A percentile compares a stretch with the other conserved stretches of the same genome.
Conservation (phyloP, 805 yeast species). For the Hanseniaspora hatyaiensis region DNA sequence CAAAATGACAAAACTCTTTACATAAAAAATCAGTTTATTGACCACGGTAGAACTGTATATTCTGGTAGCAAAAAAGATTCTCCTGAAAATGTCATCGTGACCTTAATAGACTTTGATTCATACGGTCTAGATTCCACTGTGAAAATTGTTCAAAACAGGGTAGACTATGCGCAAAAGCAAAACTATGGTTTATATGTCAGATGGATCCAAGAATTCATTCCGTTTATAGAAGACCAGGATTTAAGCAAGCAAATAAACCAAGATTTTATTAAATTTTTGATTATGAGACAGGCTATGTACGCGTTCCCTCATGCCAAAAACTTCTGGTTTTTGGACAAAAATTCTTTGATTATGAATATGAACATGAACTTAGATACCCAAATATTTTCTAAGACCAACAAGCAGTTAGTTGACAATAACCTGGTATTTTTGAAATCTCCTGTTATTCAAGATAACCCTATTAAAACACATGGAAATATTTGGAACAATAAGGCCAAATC, state of each 20-base stretch:
- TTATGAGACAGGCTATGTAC: slow-evolving; percentile 75
- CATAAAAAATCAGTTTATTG: slow-evolving; percentile 49
- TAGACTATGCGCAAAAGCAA: slow-evolving; percentile 74
- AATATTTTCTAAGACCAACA: slow-evolving; percentile 51
- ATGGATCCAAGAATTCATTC: slow-evolving; percentile 74
- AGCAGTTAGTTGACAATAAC: slow-evolving; percentile 28
- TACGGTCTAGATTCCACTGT: slow-evolving; percentile 49
- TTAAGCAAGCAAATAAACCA: slow-evolving; percentile 21
- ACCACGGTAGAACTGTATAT: slow-evolving; percentile 48
- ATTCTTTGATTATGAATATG: slow-evolving; percentile 63
- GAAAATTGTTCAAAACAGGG: slow-evolving; percentile 69
- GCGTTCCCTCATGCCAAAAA: slow-evolving; percentile 87
- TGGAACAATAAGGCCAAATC: slow-evolving; percentile 70
- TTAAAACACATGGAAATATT: slow-evolving; percentile 51
- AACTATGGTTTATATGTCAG: slow-evolving; percentile 74
- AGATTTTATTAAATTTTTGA: slow-evolving; percentile 24
- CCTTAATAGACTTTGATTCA: slow-evolving; percentile 64
- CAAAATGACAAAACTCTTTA: slow-evolving; percentile 29
- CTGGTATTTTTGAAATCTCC: slow-evolving; percentile 30
- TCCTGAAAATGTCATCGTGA: slow-evolving; percentile 65
- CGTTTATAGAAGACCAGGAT: slow-evolving; percentile 40
- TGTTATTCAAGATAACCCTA: slow-evolving; percentile 33
- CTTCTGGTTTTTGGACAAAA: slow-evolving; percentile 78
- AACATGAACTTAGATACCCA: slow-evolving; percentile 49
- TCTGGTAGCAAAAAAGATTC: slow-evolving; percentile 29